A percentile compares a stretch with the other conserved stretches of the same genome.
Conservation (phyloP, 2,329 filamentous ascomycete species). For the Fusarium papillatum region DNA sequence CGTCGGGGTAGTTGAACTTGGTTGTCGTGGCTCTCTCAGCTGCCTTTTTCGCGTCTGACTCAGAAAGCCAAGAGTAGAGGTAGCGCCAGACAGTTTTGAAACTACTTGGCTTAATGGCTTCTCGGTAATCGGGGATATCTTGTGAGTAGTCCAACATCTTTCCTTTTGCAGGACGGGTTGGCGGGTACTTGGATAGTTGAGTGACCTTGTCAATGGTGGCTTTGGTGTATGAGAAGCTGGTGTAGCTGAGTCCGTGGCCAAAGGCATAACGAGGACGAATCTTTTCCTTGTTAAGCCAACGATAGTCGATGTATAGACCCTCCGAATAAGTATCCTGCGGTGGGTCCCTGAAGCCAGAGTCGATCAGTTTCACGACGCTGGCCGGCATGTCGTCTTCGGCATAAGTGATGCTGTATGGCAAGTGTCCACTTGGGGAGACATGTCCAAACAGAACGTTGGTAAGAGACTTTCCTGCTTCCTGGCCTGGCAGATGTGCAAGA, state of each 20-base stretch:
- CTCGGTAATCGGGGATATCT: conserved; percentile 64
- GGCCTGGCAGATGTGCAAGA: conserved; percentile 87
- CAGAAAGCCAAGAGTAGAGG: conserved; percentile 76
- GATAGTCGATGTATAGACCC: conserved; percentile 90
- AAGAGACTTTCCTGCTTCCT: conserved; percentile 88
- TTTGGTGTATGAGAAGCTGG: conserved; percentile 73
- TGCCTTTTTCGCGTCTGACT: conserved; percentile 55
- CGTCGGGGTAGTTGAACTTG: conserved; percentile 73
- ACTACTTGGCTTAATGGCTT: conserved; percentile 69
- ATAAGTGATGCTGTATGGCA: conserved; percentile 90
- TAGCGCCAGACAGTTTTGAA: conserved; percentile 75
- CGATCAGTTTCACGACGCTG: conserved; percentile 54
- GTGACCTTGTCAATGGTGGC: conserved; percentile 61
- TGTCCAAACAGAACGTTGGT: conserved; percentile 85
- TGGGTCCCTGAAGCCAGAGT: conserved; percentile 68
- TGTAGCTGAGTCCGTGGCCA: conserved; percentile 88
- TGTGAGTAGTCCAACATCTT: conserved; percentile 62
- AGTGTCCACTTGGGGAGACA: conserved; percentile 80
- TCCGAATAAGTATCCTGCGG: conserved; percentile 89
- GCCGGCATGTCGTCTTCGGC: conserved; percentile 79
- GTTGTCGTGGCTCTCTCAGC: conserved; percentile 49
- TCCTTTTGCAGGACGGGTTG: conserved; percentile 50
- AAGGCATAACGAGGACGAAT: conserved; percentile 88
- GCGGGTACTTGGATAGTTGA: conserved; percentile 55
- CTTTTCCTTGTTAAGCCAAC: conserved; percentile 84